Evolutionary conservation across 805 yeast genomes (phyloP), one percentile per base, ranked within the genome.

Genomic region (Wickerhamiella qilinensis): DNA sequence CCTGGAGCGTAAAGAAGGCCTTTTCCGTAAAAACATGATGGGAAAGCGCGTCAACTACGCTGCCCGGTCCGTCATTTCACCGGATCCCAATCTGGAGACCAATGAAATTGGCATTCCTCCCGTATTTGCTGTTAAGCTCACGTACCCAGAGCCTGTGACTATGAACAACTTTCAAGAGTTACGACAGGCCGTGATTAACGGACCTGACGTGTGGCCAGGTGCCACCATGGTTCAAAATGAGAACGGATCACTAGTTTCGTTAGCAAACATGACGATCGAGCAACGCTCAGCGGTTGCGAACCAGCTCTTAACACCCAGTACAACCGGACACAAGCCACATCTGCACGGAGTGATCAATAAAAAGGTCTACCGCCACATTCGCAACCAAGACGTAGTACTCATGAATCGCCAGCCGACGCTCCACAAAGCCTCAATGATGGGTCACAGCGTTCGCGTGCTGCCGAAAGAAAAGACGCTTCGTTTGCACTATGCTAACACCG

Each of bases 361-460:
- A 57, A 91, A 91, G 62, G 99, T 91, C 30, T 79, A 68, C 60
- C 76, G 99, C 56, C 99, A 91, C 57, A 83, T 91, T 56, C 78
- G 79, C 46, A 88, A 93, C 63, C 78, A 84, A 47, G 99, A 93
- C 61, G 86, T 91, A 43, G 97, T 93, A 36, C 60, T 93, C 30
- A 91, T 93, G 97, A 91, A 91, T 65, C 86, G 99, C 67, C 99
- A 91, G 66, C 98, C 99, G 35, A 88, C 98, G 14, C 70, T 91
- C 58, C 99, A 91, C 66, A 91, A 91, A 64, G 98, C 98, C 35
- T 93, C 98, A 21, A 91, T 91, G 95, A 91, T 91, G 99, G 98
- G 98, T 49, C 99, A 91, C 63, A 82, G 78, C 56, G 98, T 91
- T 33, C 74, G 95, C 53, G 98, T 91, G 24, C 68, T 91, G 50